Base-by-base conservation (phyloP, 108 stramenopile species). In the Pseudonitzschia delicatissima region DNA sequence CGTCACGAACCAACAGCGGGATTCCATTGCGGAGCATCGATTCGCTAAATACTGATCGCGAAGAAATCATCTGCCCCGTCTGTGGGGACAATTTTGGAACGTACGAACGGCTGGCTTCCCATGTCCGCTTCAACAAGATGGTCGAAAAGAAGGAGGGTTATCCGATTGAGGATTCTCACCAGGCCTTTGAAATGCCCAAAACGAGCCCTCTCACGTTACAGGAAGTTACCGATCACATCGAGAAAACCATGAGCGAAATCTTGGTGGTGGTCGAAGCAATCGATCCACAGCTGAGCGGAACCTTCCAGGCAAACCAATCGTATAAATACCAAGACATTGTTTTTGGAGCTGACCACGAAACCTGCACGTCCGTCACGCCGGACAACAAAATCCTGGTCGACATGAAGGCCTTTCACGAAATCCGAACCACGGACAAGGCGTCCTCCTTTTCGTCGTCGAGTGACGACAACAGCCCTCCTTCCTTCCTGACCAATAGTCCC, bases 321-420 rank as follows among this genome's bases (percentile, higher is more conserved):
- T 91, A 95, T 71, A 87, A 78, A 35, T 57, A 71, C 27, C 87
- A 90, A 17, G 89, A 95, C 64, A 85, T 95, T 66, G 83, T 73
- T 26, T 95, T 65, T 85, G 88, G 59, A 79, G 85, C 39, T 39
- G 82, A 60, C 82, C 84, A 4, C 80, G 69, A 17, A 50, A 61
- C 6, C 33, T 92, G 44, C 73, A 81, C 57, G 63, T 77, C n/a
- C 68, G 77, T 33, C 40, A 86, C 1, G 83, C 86, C 2, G 11
- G 32, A 67, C 5, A 55, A 64, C n/a, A 48, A 62, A 45, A 67
- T 78, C 21, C 47, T 58, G 72, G 81, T 85, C 8, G 70, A 81
- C 42, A 60, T 85, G 51, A 62, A 73, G 23, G 64, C 62, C 51
- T 82, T 81, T 20, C 84, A 85, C 51, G n/a, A n/a, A n/a, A n/a